Base-by-base conservation (phyloP, 1,284 basidiomycete genomes). In the Rhodotorula sp. region DNA sequence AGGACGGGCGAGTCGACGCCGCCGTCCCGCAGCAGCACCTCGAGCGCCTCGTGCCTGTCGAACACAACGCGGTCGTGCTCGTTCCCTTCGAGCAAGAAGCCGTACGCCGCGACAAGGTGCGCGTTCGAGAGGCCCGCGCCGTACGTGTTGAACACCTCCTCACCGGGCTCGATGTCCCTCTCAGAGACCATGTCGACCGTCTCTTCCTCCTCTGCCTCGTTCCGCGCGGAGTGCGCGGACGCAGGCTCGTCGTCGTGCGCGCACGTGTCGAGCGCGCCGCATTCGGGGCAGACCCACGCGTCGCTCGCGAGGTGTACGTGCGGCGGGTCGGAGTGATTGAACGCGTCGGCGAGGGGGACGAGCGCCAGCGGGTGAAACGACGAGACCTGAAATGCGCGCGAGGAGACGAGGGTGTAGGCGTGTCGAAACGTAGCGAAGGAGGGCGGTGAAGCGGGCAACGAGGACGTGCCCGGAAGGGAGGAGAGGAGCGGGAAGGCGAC, bases 311-410 rank as follows among this genome's bases (percentile, higher is more conserved):
- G 84, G 79, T 91, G 89, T 61, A 92, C 87, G 79, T 91, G 88
- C 57, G 60, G 53, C 37, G 89, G 86, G 59, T 87, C 84, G 2
- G n/a, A 10, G 78, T 97, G 94, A 81, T 97, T 95, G 83, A 96
- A 92, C 55, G 88, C 86, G 81, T 96, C 94, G 39, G 93, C 92
- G 71, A 95, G 87, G 2, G 94, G 93, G 22, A 94, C 91, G 87
- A 97, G 90, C 2, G 90, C 87, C 32, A 94, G 84, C 2, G 89
- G 88, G 81, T 95, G 92, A 80, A 89, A 94, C 10, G 37, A 22
- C 80, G 97, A 94, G 65, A 95, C 88, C 64, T 91, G 83, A 82
- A 97, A 97, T 0, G 94, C 90, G 53, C 94, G 86, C 6, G 92
- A 92, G 19, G 89, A 90, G 54, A 95, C 91, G 39, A 96, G 86